Evolutionary conservation across 345 rosid species (phyloP).

Genomic region (Capsella bursapastoris): DNA sequence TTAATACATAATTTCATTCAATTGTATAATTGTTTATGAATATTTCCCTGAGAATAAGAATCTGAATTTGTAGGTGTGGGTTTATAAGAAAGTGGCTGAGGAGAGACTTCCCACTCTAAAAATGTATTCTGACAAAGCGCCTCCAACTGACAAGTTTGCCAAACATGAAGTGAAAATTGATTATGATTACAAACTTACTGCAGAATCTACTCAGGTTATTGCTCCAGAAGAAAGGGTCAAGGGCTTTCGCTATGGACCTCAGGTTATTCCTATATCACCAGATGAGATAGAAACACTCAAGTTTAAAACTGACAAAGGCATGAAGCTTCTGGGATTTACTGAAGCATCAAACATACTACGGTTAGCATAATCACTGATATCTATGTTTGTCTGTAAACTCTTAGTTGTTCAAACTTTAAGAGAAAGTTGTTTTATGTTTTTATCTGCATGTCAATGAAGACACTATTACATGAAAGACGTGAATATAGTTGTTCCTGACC

Average conservation of each 20-base stretch:
- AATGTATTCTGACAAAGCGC: constrained; percentile 88
- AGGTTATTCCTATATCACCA: constrained; percentile 85
- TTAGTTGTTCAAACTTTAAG: constrained; percentile 22
- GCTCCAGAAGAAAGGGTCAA: constrained; percentile 97
- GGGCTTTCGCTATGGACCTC: constrained; percentile 95
- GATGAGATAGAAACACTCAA: constrained; percentile 75
- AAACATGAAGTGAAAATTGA: constrained; percentile 88
- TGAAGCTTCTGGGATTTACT: constrained; percentile 91
- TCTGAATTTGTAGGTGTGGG: constrained; percentile 74
- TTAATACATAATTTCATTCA: neutral
- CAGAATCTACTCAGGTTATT: constrained; percentile 58
- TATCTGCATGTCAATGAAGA: constrained; percentile 50
- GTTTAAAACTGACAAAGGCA: constrained; percentile 88
- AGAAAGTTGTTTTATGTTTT: constrained; percentile 20
- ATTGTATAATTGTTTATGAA: neutral
- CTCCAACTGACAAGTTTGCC: constrained; percentile 76
- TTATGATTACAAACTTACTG: constrained; percentile 70
- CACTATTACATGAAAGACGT: constrained; percentile 97
- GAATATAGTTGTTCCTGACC: constrained; percentile 78
- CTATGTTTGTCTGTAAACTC: constrained; percentile 7
- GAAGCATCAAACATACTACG: constrained; percentile 71
- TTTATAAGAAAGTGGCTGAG: constrained; percentile 88
- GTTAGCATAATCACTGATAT: constrained; percentile 47
- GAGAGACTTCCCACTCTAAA: constrained; percentile 90
- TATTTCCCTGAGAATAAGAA: neutral